Evolutionary conservation across 495 filamentous ascomycete species (phyloP), one percentile per base, ranked within the genome.

Genomic region (Penicillium dipodomyicola): DNA sequence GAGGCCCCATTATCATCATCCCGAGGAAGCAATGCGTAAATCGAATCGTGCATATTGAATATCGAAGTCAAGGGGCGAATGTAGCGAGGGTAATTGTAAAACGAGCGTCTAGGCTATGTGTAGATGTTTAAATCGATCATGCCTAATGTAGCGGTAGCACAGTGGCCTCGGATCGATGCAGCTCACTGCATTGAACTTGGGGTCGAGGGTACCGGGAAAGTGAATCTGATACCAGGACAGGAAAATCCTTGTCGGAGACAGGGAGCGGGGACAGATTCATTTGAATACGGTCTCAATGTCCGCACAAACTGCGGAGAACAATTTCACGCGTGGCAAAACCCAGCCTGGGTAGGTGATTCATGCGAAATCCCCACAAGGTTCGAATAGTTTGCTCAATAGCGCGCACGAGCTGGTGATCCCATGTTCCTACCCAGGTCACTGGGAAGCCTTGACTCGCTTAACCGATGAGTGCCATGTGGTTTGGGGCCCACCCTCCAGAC

Each of bases 361-460:
- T 14, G 29, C 15, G n/a, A 11, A 47, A 53, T 49, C 54, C 32
- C 48, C 60, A 35, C 23, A 39, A 40, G 49, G 2, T 51, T 54
- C 56, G 52, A 57, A 59, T 67, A 67, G 64, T 63, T 15, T 54
- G 14, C 17, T 56, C 53, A 60, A 62, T 67, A 67, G 64, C 41
- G 61, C 52, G 20, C 50, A 54, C 46, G 33, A 44, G 5, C 39
- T 47, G 29, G 46, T 51, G 22, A 62, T 67, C 64, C 40, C 17
- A 25, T 32, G 19, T 15, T 30, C 15, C 15, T 11, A n/a, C 27
- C 49, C 22, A 32, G 32, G 27, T 17, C 19, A 5, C 37, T 32
- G 29, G 37, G 23, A 53, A 17, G 37, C 29, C 19, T 60, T 25
- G 25, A 7, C 54, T 42, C 20, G 33, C 20, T n/a, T 12, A 41